Evolutionary conservation across 148 eudicot species (phyloP).

Genomic region (Linanthus parryae): DNA sequence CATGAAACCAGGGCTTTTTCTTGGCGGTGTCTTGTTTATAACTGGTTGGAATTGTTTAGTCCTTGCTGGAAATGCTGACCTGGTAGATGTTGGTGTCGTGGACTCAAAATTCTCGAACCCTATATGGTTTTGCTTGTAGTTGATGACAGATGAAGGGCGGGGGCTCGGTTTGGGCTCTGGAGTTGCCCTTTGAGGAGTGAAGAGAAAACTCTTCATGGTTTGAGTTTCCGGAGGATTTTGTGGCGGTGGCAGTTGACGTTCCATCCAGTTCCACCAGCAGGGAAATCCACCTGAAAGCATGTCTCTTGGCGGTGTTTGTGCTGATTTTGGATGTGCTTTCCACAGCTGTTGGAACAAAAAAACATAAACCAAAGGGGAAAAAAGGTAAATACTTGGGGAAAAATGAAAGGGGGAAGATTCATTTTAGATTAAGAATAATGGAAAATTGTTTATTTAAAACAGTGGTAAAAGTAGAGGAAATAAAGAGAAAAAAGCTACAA

Average conservation of each 20-base stretch:
- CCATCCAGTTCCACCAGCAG: slow-evolving; percentile 99
- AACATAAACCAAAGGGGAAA: neutral
- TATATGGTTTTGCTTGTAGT: slow-evolving; percentile 22
- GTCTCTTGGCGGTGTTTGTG: slow-evolving; percentile 46
- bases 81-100: slow-evolving; percentile 65
- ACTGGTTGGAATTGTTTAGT: slow-evolving; percentile 35
- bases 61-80: slow-evolving; percentile 45
- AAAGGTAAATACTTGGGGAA: neutral
- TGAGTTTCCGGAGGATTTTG: slow-evolving; percentile 38
- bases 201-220: slow-evolving; percentile 20
- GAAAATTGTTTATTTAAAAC: too few species aligned
- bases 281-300: slow-evolving; percentile 68
- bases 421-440: too few species aligned
- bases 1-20: slow-evolving; percentile 13
- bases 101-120: slow-evolving; percentile 38
- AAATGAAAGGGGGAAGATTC: neutral
- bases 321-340: slow-evolving; percentile 60
- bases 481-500: neutral
- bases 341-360: slow-evolving; percentile 28
- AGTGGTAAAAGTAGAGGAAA: too few species aligned
- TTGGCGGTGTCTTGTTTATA: slow-evolving; percentile 41
- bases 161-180: slow-evolving; percentile 54
- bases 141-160: slow-evolving; percentile 29
- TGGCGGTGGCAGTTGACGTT: slow-evolving; percentile 40
- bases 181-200: slow-evolving; percentile 51